Percentiles rank a stretch among this genome's conserved stretches.
Conservation (phyloP, 768 basidiomycete species). For the Hirschioporus abietinus region DNA sequence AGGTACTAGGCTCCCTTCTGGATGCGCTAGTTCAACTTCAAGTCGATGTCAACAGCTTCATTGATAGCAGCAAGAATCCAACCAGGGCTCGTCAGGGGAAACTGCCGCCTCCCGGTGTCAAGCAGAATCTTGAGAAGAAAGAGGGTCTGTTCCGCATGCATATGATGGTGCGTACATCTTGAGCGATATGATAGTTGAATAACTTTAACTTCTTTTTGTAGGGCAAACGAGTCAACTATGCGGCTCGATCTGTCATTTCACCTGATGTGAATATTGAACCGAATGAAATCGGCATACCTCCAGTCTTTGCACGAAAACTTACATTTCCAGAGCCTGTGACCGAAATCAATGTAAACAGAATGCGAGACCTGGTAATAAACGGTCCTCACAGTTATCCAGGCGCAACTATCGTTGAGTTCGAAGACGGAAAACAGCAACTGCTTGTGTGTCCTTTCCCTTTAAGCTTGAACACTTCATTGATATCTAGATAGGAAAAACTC, state of each 20-base stretch:
- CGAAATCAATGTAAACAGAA: constrained; percentile 78
- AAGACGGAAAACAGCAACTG: constrained; percentile 85
- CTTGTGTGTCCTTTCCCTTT: constrained; percentile 45
- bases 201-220: constrained; percentile 24
- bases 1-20: constrained; percentile 62
- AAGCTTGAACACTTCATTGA: neutral
- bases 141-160: constrained; percentile 97
- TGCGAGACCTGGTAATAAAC: constrained; percentile 86
- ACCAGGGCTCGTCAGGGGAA: constrained; percentile 80
- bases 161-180: constrained; percentile 79
- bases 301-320: constrained; percentile 93
- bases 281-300: constrained; percentile 96
- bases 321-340: constrained; percentile 99
- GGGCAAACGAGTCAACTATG: constrained; percentile 99
- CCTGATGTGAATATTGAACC: constrained; percentile 99
- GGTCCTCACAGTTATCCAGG: constrained; percentile 89
- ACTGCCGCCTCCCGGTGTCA: constrained; percentile 87
- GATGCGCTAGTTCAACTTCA: constrained; percentile 87
- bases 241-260: constrained; percentile 99
- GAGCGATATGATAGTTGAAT: constrained; percentile 2
- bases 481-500: constrained; percentile 62
- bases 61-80: constrained; percentile 96
- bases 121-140: constrained; percentile 97
- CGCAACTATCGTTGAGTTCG: constrained; percentile 90
- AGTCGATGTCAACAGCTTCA: constrained; percentile 92